Evolutionary conservation across 768 basidiomycete species (phyloP).

Genomic region (Trametes meyenii): DNA sequence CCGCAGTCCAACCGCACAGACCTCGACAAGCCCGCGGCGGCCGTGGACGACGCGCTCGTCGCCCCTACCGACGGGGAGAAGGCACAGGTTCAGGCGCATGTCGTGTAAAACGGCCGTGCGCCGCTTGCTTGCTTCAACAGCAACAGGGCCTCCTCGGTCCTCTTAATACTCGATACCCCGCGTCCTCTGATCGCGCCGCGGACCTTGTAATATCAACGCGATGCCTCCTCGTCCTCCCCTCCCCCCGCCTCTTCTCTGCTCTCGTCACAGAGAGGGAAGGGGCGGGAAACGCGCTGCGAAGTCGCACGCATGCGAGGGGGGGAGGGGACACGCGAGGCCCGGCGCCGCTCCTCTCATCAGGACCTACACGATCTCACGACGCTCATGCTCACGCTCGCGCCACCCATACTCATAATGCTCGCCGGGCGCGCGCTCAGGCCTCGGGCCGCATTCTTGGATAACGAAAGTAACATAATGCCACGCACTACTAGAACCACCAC

Average conservation of each 20-base stretch:
- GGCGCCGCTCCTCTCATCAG: slow-evolving; percentile 10
- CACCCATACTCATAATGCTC: background rate
- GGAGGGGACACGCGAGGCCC: background rate
- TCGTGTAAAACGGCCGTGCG: slow-evolving; percentile 1
- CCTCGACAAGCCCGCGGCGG: slow-evolving; percentile 1
- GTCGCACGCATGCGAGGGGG: too few species aligned
- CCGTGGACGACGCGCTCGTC: slow-evolving; percentile 1
- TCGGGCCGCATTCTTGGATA: too few species aligned
- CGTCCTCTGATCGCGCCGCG: background rate
- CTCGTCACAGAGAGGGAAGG: too few species aligned
- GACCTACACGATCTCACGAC: slow-evolving; percentile 4
- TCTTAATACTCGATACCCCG: background rate
- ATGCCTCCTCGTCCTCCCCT: too few species aligned
- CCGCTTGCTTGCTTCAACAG: slow-evolving; percentile 19
- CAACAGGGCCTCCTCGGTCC: background rate
- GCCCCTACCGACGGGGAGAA: slow-evolving; percentile 10
- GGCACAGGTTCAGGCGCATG: slow-evolving; percentile 4
- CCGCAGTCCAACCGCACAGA: slow-evolving; percentile 29
- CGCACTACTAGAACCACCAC: too few species aligned
- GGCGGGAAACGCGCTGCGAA: too few species aligned
- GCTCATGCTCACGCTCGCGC: background rate
- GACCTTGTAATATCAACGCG: background rate
- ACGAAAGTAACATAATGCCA: too few species aligned
- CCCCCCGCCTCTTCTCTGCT: background rate
- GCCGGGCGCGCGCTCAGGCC: too few species aligned